Evolutionary conservation across 1,284 basidiomycete genomes (phyloP).

Genomic region (Grifola frondosa): DNA sequence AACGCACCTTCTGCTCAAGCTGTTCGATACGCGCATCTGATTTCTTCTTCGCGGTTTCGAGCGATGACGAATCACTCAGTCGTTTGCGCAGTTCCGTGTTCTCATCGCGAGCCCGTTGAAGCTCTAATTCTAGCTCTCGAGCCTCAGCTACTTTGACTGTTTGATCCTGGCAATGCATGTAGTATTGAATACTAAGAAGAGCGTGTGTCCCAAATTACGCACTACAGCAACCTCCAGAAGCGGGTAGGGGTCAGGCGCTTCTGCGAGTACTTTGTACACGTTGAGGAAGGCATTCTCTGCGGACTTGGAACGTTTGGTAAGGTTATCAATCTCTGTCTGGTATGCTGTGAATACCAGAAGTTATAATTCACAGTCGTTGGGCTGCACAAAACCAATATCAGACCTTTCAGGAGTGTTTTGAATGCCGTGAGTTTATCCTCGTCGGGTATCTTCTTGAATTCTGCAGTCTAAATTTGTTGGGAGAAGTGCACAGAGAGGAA

Average conservation of each 20-base stretch:
- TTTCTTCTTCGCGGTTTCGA: constrained; percentile 77
- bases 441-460: constrained; percentile 92
- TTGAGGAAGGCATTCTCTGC: constrained; percentile 94
- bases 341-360: constrained; percentile 61
- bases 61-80: constrained; percentile 59
- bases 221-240: constrained; percentile 91
- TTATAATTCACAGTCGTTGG: constrained; percentile 2
- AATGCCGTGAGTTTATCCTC: constrained; percentile 82
- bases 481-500: neutral
- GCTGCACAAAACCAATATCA: constrained; percentile 16
- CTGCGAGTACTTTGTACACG: constrained; percentile 90
- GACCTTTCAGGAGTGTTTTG: constrained; percentile 86
- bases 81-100: constrained; percentile 76
- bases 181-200: too few relatives aligned
- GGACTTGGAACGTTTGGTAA: constrained; percentile 88
- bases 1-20: constrained; percentile 77
- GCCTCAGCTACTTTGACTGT: constrained; percentile 85
- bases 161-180: constrained; percentile 70
- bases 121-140: constrained; percentile 69
- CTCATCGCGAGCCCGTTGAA: constrained; percentile 73
- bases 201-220: constrained; percentile 27
- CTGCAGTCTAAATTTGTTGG: constrained; percentile 40
- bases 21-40: constrained; percentile 72
- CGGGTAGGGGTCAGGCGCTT: constrained; percentile 96
- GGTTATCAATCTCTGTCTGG: constrained; percentile 93